Percentiles rank a stretch among this genome's conserved stretches.
Evolutionary conservation across 2,329 filamentous ascomycete species (phyloP).

Genomic region (Talaromyces sp.): DNA sequence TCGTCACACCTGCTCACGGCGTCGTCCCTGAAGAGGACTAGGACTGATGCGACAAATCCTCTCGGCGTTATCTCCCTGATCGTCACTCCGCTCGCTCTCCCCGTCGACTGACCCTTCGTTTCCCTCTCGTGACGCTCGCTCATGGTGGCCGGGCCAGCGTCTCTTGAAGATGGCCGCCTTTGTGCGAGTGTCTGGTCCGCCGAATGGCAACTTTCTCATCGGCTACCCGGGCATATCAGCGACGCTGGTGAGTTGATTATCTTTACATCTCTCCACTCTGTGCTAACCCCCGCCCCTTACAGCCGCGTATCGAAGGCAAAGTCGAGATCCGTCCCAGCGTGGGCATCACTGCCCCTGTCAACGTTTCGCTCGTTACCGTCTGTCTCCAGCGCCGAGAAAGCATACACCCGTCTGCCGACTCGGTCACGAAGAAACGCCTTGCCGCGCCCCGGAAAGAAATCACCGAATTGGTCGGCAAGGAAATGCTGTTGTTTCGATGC

Average conservation of each 20-base stretch:
- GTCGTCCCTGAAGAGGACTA: neutral
- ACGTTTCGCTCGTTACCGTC: constrained; percentile 89
- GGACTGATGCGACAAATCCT: constrained; percentile 3
- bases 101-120: neutral
- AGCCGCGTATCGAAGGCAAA: constrained; percentile 96
- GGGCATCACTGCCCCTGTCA: constrained; percentile 82
- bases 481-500: constrained; percentile 87
- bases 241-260: constrained; percentile 68
- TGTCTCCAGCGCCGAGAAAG: constrained; percentile 89
- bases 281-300: constrained; percentile 18
- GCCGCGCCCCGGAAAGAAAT: constrained; percentile 87
- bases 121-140: constrained; percentile 14
- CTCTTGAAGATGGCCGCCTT: constrained; percentile 63
- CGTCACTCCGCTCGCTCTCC: neutral
- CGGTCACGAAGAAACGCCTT: constrained; percentile 84
- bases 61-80: neutral
- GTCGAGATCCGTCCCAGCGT: constrained; percentile 88
- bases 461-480: constrained; percentile 89
- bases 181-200: constrained; percentile 94
- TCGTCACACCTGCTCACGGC: neutral
- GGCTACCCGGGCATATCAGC: constrained; percentile 98
- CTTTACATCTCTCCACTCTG: constrained; percentile 1
- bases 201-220: constrained; percentile 94
- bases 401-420: constrained; percentile 94
- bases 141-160: constrained; percentile 37